Base-by-base conservation (phyloP, 345 rosid genomes). In the Lagerstroemia speciosa region DNA sequence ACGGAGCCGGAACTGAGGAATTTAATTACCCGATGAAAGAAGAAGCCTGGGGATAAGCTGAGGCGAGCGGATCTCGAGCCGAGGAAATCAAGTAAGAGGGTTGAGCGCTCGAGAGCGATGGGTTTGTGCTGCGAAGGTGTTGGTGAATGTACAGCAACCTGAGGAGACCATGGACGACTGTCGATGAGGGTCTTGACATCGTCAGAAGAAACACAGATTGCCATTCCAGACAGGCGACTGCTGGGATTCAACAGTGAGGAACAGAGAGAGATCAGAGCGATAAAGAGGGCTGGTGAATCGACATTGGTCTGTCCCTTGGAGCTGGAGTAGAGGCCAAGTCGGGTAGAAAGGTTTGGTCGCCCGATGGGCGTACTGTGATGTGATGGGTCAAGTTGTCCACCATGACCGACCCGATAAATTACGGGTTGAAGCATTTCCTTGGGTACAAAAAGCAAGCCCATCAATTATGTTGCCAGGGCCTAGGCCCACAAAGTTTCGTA, bases 161-260 rank as follows among this genome's bases (percentile, higher is more conserved):
- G 68, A 73, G 65, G 12, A 68, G 64, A 38, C 67, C 72, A 11
- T 68, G 72, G 61, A 73, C 31, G 53, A 50, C 48, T 48, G 46
- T 64, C 26, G 75, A 73, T 2, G 67, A 67, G 55, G 68, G 72
- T 5, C 50, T 68, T 67, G 76, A 50, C 76, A 73, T 73, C 64
- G 70, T 66, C 58, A 0, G 11, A 2, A 3, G 50, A 41, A 20
- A 15, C 27, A n/a, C 31, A 65, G 63, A 58, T 12, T 27, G 63
- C 34, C 20, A 3, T 26, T 14, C 5, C 20, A 22, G 29, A 38
- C 29, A n/a, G 24, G 12, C 26, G 14, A 22, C 24, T 27, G 29
- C 4, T 14, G 63, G 16, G 20, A 53, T 7, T 27, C 63, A 2
- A 58, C 63, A 3, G 63, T 1, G 50, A 45, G 50, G 17, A 45